Evolutionary conservation across 2,329 filamentous ascomycete genomes (phyloP).

Genomic region (Xylaria sp.): DNA sequence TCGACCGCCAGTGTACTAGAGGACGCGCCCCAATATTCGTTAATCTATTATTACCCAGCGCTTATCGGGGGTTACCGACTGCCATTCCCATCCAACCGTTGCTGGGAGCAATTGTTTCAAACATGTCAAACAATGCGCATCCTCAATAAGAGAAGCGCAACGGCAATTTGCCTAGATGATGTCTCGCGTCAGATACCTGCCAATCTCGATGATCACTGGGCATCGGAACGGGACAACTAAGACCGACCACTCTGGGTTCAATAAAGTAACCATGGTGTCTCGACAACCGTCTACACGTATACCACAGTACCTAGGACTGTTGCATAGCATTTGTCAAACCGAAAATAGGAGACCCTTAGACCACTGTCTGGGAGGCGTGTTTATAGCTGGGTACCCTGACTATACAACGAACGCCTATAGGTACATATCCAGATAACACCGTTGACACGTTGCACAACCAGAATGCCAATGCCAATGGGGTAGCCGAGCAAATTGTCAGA

Average conservation of each 20-base stretch:
- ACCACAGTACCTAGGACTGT: slow-evolving; percentile 3
- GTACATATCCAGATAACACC: slow-evolving; percentile 40
- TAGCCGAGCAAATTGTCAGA: slow-evolving; percentile 42
- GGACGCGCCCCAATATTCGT: slow-evolving; percentile 21
- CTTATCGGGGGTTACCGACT: slow-evolving; percentile 22
- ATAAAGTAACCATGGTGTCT: slow-evolving; percentile 18
- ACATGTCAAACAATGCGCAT: slow-evolving; percentile 27
- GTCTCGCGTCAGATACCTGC: slow-evolving; percentile 22
- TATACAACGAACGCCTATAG: slow-evolving; percentile 15
- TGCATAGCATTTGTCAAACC: slow-evolving; percentile 35
- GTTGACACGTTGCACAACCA: slow-evolving; percentile 46
- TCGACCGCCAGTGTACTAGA: slow-evolving; percentile 35
- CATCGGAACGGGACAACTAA: slow-evolving; percentile 17
- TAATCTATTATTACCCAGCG: slow-evolving; percentile 31
- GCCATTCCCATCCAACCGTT: slow-evolving; percentile 25
- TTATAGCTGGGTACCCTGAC: slow-evolving; percentile 31
- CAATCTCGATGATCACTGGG: slow-evolving; percentile 27
- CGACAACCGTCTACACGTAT: neutral
- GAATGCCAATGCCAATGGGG: slow-evolving; percentile 34
- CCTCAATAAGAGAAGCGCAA: slow-evolving; percentile 4
- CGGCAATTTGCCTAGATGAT: slow-evolving; percentile 17
- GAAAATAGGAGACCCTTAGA: slow-evolving; percentile 26
- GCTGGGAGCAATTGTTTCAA: slow-evolving; percentile 33
- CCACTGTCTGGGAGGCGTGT: slow-evolving; percentile 24
- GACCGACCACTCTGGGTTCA: slow-evolving; percentile 4